Base-by-base conservation (phyloP, 495 filamentous ascomycete species). In the Penicillium malachiteum region DNA sequence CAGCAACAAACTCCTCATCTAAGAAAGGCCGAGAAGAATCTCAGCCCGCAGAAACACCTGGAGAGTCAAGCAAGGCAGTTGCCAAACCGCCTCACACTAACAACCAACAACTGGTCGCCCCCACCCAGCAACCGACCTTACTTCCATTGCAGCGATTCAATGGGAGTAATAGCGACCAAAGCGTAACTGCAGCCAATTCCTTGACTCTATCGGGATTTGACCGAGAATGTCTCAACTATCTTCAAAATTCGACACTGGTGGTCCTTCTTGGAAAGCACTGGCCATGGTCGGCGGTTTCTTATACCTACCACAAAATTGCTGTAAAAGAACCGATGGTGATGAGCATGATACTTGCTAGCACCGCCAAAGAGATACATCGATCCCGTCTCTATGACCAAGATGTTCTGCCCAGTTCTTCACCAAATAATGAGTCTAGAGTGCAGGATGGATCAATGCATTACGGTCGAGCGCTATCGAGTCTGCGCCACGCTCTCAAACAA, bases 341-440 rank as follows among this genome's bases (percentile, higher is more conserved):
- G 65, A 70, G 66, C 41, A 68, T 71, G 68, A 65, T 71, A n/a
- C 53, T 71, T 17, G 70, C 70, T 3, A 71, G 59, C 52, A 60
- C 64, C 38, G 62, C 68, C 16, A 60, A 63, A 12, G 68, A 71
- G 42, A 66, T 70, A 37, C 58, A 66, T 53, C 59, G 67, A 18
- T 58, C 56, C 6, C 60, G 47, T 48, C 54, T 62, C 3, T 55
- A 67, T 44, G 65, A 68, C 42, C 38, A 48, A 17, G 57, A 60
- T 11, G 26, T n/a, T 32, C 39, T 56, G 5, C 45, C 50, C 32
- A 58, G 40, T n/a, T 21, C 33, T 44, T 26, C 50, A 8, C 8
- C 48, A 3, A 48, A 31, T 26, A 55, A 54, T 60, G 62, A 63
- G 26, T 52, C 48, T 45, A 52, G 54, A 39, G 59, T 66, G 10